Evolutionary conservation across 192 early-diverging fungal genomes (phyloP).

Genomic region (Chytriomyces sp.): DNA sequence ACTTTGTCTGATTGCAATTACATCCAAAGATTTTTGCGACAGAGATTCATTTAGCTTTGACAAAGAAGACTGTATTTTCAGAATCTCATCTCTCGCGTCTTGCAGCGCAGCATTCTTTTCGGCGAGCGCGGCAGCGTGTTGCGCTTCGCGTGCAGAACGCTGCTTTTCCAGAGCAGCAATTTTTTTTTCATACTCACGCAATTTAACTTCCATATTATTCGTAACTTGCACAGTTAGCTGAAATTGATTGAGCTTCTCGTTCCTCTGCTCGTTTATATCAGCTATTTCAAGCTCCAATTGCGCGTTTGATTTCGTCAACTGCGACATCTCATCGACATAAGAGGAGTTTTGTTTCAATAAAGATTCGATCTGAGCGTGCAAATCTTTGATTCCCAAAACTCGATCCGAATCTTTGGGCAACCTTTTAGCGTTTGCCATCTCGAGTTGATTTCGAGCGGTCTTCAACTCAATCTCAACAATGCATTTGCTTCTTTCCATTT

Average conservation of each 20-base stretch:
- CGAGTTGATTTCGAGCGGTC: background rate
- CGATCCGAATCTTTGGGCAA: background rate
- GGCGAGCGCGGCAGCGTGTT: too few species aligned
- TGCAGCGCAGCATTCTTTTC: too few species aligned
- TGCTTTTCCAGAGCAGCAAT: background rate
- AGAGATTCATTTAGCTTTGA: too few species aligned
- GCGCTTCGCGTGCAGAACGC: background rate
- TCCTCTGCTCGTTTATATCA: slow-evolving; percentile 16
- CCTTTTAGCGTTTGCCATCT: background rate
- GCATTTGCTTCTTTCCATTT: background rate
- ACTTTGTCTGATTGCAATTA: too few species aligned
- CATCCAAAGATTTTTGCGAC: too few species aligned
- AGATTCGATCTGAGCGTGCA: slow-evolving; percentile 24
- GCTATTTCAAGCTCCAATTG: slow-evolving; percentile 36
- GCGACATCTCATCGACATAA: slow-evolving; percentile 14
- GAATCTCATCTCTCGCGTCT: too few species aligned
- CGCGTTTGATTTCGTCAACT: slow-evolving; percentile 32
- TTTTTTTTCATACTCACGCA: background rate
- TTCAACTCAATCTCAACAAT: slow-evolving; percentile 7
- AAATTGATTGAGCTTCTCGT: background rate
- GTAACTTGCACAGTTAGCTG: background rate
- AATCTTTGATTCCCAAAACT: slow-evolving; percentile 4
- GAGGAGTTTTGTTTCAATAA: background rate
- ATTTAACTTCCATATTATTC: background rate
- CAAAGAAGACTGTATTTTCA: too few species aligned